Base-by-base conservation (phyloP, 805 yeast genomes). In the Lachancea fermentati region DNA sequence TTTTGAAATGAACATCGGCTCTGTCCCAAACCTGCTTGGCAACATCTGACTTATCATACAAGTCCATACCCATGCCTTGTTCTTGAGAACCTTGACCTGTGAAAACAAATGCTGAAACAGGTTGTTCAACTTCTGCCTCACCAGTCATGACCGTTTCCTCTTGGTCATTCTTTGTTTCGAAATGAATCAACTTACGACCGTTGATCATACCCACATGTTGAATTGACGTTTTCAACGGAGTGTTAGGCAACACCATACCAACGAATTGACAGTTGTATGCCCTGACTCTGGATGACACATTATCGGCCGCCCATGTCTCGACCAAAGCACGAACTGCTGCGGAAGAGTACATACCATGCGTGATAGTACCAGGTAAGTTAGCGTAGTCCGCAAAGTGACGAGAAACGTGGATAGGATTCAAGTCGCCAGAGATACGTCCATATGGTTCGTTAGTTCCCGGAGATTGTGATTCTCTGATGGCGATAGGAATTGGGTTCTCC, bases 11-110 rank as follows among this genome's bases (percentile, higher is more conserved):
- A 44, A 67, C 65, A 64, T 93, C 98, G 47, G 99, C 99, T 63
- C 87, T 84, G 66, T 93, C 97, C 98, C 99, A 93, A 48, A 93
- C 97, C 49, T 78, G 79, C 58, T 80, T 80, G 39, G 99, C 98
- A 63, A 93, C 96, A 22, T 78, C 88, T 37, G 96, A 85, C 31
- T 84, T 75, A 50, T 80, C 81, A 67, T 93, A 93, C 62, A 93
- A 76, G 66, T 93, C 98, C 99, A 93, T 93, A 75, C 99, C 98
- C 99, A 93, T 93, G 65, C 97, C 97, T 73, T 94, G 98, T 68
- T 94, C 98, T 70, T 93, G 99, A 46, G 98, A 91, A 66, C 99
- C 99, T 75, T 93, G 99, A 62, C 98, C 99, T 50, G 99, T 93
- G 71, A 94, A 93, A 43, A 93, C 95, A 64, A 85, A 93, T 15